Evolutionary conservation across 805 yeast species (phyloP), one percentile per base, ranked within the genome.

Genomic region (Starmerella gropengiesseri): DNA sequence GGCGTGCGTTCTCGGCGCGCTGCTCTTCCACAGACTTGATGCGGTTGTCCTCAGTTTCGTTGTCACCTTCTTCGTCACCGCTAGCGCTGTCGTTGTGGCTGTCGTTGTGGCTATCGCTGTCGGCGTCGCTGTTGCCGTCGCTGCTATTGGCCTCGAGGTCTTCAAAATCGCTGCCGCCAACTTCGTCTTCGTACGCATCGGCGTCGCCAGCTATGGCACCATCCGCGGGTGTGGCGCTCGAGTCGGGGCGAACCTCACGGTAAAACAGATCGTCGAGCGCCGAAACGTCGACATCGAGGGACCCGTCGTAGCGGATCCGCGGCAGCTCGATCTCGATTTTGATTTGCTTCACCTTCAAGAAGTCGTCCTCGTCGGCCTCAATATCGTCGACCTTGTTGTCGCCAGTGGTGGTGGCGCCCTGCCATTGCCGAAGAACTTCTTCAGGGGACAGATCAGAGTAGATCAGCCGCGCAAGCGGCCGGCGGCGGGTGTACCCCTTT

Each of bases 381-480:
- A 30, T 43, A 16, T 50, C 54, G 22, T 54, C 60, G 22, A 54
- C 58, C 11, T 48, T 55, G 3, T 37, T 51, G 5, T 44, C 47
- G 20, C 46, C 50, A 3, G 19, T 19, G 48, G 51, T 8, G 54
- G 53, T 11, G 27, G 4, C 7, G 31, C 57, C 57, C 19, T 37
- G 47, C 59, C 62, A 61, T 20, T 56, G 41, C 38, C 44, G 38
- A 11, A 56, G 40, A 7, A 61, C 55, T 19, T 61, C 62, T 2
- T 64, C 67, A 0, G 96, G 87, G 11, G 85, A 68, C 52, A 83
- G 80, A 44, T 79, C 77, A 74, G 81, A 70, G 60, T 91, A 89
- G 4, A 91, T 65, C 43, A 89, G 64, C 56, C 81, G 83, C 53
- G 79, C 77, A 48, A 89, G 74, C 60, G 89, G 83, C 87, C 93